phyloP scores from a whole-genome alignment of 441 rosid genomes.

The Gossypium trilobum region DNA sequence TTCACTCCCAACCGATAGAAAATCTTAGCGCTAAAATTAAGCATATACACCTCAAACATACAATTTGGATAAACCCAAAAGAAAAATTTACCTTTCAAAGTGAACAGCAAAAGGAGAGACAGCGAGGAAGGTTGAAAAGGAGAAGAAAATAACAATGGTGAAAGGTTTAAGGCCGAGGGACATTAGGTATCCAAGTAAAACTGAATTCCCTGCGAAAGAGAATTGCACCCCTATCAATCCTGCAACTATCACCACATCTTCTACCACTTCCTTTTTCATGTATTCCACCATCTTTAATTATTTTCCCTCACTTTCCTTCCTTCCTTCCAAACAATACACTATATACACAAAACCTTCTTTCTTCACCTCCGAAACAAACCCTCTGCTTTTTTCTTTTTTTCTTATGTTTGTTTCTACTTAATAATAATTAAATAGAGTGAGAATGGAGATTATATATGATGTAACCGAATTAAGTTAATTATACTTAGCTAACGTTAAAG shows the following conservation, averaged over 20 bases:
- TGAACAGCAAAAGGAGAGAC: slow-evolving; percentile 56
- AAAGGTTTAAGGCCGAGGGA: slow-evolving; percentile 61
- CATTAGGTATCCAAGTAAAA: slow-evolving; percentile 67
- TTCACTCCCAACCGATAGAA: not conserved
- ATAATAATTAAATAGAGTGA: no score
- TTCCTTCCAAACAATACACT: not conserved
- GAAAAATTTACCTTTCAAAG: slow-evolving; percentile 54
- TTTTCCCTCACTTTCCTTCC: slow-evolving; percentile 15
- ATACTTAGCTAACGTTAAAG: no score
- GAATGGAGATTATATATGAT: no score
- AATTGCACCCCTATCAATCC: slow-evolving; percentile 59
- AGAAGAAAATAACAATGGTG: slow-evolving; percentile 59
- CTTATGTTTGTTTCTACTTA: not conserved
- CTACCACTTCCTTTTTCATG: slow-evolving; percentile 34
- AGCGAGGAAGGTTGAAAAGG: slow-evolving; percentile 58
- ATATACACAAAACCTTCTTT: not conserved
- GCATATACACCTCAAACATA: no score
- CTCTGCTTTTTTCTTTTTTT: not conserved
- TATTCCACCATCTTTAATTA: slow-evolving; percentile 8
- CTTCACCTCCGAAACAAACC: not conserved
- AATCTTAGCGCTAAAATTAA: no score
- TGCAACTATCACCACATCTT: slow-evolving; percentile 44
- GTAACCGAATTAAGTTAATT: no score
- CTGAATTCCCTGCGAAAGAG: slow-evolving; percentile 49
- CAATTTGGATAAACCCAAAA: not conserved